Conservation (phyloP, 2,329 filamentous ascomycete species). For the Aspergillus ibericus region DNA sequence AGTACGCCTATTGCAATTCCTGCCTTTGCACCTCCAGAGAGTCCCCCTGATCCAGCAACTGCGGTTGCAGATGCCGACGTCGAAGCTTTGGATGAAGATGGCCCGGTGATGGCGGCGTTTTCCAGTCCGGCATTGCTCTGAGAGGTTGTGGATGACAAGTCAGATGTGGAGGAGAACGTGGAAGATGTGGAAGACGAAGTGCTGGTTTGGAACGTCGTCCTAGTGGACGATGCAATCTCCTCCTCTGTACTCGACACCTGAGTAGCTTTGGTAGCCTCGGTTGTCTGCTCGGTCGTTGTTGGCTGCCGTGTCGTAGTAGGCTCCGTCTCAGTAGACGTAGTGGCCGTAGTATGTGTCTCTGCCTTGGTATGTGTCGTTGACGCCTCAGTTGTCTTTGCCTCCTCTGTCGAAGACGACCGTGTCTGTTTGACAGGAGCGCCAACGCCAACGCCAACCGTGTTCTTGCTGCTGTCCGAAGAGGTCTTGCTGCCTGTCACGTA, state of each 20-base stretch:
- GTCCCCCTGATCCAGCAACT: constrained; percentile 32
- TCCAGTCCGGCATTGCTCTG: constrained; percentile 16
- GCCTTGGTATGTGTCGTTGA: constrained; percentile 11
- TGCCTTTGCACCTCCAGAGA: constrained; percentile 62
- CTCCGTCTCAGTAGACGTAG: constrained; percentile 12
- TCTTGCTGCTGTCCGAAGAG: constrained; percentile 8
- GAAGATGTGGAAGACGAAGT: constrained; percentile 16
- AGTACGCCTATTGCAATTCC: constrained; percentile 84
- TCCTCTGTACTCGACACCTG: constrained; percentile 5
- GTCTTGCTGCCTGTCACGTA: constrained; percentile 41
- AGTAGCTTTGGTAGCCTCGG: constrained; percentile 15
- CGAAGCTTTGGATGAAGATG: constrained; percentile 19
- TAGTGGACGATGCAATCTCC: constrained; percentile 8
- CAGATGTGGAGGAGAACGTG: too few relatives aligned
- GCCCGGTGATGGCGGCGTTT: constrained; percentile 16
- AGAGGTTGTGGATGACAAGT: constrained; percentile 11
- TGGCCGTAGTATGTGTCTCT: constrained; percentile 12
- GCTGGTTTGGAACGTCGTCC: constrained; percentile 24
- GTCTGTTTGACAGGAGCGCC: constrained; percentile 29
- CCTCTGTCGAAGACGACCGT: constrained; percentile 10
- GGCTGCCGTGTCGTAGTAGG: constrained; percentile 17
- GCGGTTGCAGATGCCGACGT: constrained; percentile 28
- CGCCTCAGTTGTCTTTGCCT: constrained; percentile 9
- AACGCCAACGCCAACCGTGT: constrained; percentile 34
- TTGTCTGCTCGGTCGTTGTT: constrained; percentile 16